These are phyloP conservation scores for Erodium trifolium DNA, from an alignment of 441 rosid genomes.

Conservation along the genomic window DNA sequence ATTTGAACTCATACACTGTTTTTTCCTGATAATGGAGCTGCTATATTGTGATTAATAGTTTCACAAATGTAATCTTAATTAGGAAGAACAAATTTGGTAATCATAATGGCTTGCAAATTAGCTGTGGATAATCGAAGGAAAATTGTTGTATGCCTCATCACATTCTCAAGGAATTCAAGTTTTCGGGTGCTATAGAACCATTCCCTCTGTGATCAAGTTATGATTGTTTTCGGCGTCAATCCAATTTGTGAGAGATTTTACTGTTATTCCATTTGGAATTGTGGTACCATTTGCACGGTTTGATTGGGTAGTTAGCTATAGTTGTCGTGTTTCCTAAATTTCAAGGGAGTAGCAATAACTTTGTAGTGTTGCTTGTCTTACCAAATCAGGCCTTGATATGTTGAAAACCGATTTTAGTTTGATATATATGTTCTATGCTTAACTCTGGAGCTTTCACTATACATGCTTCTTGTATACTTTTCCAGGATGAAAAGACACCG, in stretches of 20 bases:
- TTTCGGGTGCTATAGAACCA: neutral
- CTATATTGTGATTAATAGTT: neutral
- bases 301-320: neutral
- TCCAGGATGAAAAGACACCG: slow-evolving; percentile 19
- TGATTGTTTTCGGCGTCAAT: neutral
- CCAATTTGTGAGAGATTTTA: neutral
- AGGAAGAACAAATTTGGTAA: slow-evolving; percentile 3
- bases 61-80: neutral
- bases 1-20: neutral
- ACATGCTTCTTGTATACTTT: slow-evolving; percentile 9
- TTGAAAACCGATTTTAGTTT: neutral
- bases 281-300: neutral
- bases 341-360: neutral
- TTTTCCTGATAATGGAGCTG: neutral
- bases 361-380: neutral
- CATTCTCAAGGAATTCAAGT: neutral
- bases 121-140: neutral
- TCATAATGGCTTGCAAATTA: neutral
- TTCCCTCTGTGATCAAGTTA: neutral
- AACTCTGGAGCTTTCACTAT: neutral
- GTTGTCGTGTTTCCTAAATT: neutral
- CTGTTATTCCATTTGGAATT: neutral
- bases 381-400: neutral
- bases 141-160: neutral
- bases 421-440: neutral